Base-by-base conservation (phyloP, 2,329 filamentous ascomycete species). In the Aspergillus transmontanensis region DNA sequence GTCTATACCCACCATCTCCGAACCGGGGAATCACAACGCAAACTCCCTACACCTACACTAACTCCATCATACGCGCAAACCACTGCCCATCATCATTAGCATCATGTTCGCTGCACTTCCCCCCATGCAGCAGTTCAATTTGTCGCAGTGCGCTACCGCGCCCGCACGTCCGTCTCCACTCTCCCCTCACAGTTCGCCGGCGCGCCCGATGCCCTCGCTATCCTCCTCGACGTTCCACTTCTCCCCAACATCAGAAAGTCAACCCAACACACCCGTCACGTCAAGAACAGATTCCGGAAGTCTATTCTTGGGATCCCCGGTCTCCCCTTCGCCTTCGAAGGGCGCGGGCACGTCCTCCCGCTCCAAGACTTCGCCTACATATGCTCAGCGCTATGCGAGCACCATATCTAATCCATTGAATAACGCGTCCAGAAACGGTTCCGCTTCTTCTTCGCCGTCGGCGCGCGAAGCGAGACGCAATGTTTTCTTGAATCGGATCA, bases 401-500 rank as follows among this genome's bases (percentile, higher is more conserved):
- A 70, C 67, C 45, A 73, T 79, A 63, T 69, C 74, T 19, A 77
- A 75, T 41, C 76, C 78, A 1, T 69, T 78, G 39, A 64, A 64
- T 30, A 69, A 61, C 54, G 68, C 72, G 36, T 66, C 71, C 36
- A 62, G 57, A 12, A 62, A 57, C 1, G 60, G 57, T 54, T 63
- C 59, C 9, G 62, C 66, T 1, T 66, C 73, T 3, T 65, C 69
- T 0, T 70, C 72, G 2, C 70, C 69, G 4, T 64, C 73, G 6
- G 71, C 74, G 55, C 75, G 75, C 59, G 72, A 73, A 12, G 73
- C 76, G 39, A 74, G 77, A 30, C 78, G 78, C 57, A 73, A 72
- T 26, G 71, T 74, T 51, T 82, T 82, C 60, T 67, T 81, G 3
- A 81, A 80, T 65, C 75, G 77, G 26, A 73, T 82, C 21, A 76